phyloP scores from a whole-genome alignment of 2,329 filamentous ascomycete species.

The Neonectria magnoliae region DNA sequence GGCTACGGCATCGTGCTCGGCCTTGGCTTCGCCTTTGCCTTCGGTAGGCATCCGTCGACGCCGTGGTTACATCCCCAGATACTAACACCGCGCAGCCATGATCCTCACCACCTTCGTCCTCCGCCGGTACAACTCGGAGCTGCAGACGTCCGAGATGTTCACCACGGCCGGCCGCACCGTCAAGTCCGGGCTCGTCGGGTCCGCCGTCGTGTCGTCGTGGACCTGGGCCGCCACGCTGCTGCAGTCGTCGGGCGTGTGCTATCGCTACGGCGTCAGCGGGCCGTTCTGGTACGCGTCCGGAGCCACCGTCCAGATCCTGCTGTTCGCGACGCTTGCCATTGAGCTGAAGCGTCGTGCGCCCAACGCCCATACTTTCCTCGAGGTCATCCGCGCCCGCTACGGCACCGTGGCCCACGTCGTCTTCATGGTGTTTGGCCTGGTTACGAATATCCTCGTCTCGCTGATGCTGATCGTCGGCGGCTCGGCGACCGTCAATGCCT shows the following conservation, averaged over 20 bases:
- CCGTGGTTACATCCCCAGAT: no score
- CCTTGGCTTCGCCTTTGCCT: constrained; percentile 76
- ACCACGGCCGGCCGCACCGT: constrained; percentile 88
- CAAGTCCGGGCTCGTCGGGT: constrained; percentile 87
- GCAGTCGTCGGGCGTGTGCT: constrained; percentile 83
- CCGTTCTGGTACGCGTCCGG: constrained; percentile 69
- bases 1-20: constrained; percentile 84
- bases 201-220: constrained; percentile 92
- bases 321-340: constrained; percentile 91
- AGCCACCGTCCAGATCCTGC: constrained; percentile 85
- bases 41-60: constrained; percentile 65
- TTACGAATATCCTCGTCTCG: constrained; percentile 88
- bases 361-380: constrained; percentile 86
- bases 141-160: constrained; percentile 94
- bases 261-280: constrained; percentile 76
- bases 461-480: constrained; percentile 90
- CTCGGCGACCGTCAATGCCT: constrained; percentile 62
- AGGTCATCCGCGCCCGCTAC: constrained; percentile 85
- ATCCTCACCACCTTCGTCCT: constrained; percentile 20
- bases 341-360: constrained; percentile 88
- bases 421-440: constrained; percentile 83
- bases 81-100: neutral
- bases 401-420: constrained; percentile 76
- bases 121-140: constrained; percentile 65
- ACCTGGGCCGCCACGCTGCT: constrained; percentile 89